Conservation (phyloP, 306 rosid species). For the Inga oerstediana region DNA sequence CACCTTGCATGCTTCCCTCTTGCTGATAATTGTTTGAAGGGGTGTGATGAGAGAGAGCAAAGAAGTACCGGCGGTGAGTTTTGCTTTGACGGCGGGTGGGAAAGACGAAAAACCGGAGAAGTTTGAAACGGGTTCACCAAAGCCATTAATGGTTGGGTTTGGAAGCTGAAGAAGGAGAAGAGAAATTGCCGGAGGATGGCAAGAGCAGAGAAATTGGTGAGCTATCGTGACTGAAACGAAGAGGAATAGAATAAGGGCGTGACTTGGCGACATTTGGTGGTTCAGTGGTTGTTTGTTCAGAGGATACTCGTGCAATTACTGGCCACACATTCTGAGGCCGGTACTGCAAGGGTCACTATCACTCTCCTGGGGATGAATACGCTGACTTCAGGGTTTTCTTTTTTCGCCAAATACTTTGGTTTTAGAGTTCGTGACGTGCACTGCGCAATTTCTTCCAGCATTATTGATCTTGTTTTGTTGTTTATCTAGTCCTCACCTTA, state of each 20-base stretch:
- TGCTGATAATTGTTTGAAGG: slow-evolving; percentile 16
- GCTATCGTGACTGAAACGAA: background rate
- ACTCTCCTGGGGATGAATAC: background rate
- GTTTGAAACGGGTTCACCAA: slow-evolving; percentile 38
- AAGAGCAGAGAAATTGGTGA: background rate
- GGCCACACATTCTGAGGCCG: slow-evolving; percentile 35
- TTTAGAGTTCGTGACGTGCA: background rate
- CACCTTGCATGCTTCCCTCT: slow-evolving; percentile 35
- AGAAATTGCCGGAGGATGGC: background rate
- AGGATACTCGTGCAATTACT: slow-evolving; percentile 7
- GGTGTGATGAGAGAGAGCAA: slow-evolving; percentile 19
- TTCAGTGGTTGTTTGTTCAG: slow-evolving; percentile 23
- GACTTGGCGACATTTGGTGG: background rate
- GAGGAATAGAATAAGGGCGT: background rate
- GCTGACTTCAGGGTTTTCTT: background rate
- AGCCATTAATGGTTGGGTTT: slow-evolving; percentile 43
- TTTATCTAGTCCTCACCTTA: no score
- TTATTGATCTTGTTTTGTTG: background rate
- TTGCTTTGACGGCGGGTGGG: slow-evolving; percentile 30
- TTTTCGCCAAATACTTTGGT: background rate
- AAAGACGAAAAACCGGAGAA: slow-evolving; percentile 23
- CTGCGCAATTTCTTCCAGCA: background rate
- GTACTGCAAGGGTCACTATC: background rate
- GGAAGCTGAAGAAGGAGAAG: background rate
- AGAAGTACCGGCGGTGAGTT: background rate